Conservation (phyloP, 1,284 basidiomycete genomes). For the Pseudozyma sp. region DNA sequence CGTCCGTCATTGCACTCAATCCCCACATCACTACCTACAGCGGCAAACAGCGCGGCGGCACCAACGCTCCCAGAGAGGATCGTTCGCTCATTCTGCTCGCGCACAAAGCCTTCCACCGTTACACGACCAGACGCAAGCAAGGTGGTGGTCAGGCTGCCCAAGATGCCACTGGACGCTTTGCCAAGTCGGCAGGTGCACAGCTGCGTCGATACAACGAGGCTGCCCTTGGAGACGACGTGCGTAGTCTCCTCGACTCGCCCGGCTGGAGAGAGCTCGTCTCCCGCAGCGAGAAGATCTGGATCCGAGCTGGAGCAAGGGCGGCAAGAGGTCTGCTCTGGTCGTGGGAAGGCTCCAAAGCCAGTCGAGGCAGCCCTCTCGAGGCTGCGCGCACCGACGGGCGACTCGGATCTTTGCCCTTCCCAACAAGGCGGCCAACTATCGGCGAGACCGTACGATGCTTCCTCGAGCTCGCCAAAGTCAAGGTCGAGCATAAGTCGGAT, state of each 20-base stretch:
- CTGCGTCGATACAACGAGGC: conserved; percentile 95
- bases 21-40: conserved; percentile 61
- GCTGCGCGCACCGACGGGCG: conserved; percentile 68
- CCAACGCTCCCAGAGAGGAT: conserved; percentile 37
- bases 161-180: conserved; percentile 88
- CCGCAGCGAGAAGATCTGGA: conserved; percentile 64
- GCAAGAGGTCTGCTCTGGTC: conserved; percentile 65
- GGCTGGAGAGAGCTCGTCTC: conserved; percentile 63
- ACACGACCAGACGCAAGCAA: conserved; percentile 97
- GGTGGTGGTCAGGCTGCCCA: conserved; percentile 93
- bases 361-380: conserved; percentile 61
- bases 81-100: conserved; percentile 77
- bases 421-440: conserved; percentile 77
- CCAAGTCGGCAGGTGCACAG: conserved; percentile 93
- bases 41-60: conserved; percentile 24
- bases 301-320: conserved; percentile 58
- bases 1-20: conserved; percentile 78
- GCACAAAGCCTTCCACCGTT: conserved; percentile 98
- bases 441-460: conserved; percentile 89
- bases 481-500: conserved; percentile 86
- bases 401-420: conserved; percentile 56
- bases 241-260: conserved; percentile 33
- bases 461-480: conserved; percentile 85
- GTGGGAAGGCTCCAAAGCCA: conserved; percentile 53
- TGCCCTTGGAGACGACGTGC: conserved; percentile 83